These are phyloP conservation scores for Malus orientalis DNA, from an alignment of 306 rosid species.

Conservation along the genomic window DNA sequence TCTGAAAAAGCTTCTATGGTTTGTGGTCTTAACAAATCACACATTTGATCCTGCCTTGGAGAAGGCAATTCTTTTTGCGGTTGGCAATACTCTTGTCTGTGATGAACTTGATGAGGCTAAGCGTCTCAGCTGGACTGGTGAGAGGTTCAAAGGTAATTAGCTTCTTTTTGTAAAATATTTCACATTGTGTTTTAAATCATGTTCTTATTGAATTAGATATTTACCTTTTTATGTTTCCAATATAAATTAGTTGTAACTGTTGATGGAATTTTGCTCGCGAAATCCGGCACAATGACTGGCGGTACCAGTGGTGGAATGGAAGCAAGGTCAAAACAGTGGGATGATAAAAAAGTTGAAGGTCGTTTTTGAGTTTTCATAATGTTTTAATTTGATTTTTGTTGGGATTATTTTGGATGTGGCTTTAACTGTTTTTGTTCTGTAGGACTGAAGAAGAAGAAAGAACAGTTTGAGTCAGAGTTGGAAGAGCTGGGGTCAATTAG, in stretches of 20 bases:
- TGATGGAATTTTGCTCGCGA: constrained; percentile 88
- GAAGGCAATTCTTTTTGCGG: constrained; percentile 94
- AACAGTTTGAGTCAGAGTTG: constrained; percentile 73
- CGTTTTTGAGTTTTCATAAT: constrained; percentile 2
- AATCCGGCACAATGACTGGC: constrained; percentile 99
- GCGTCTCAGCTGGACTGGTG: constrained; percentile 91
- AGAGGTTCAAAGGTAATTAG: constrained; percentile 78
- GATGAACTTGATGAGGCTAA: constrained; percentile 93
- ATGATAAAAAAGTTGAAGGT: constrained; percentile 97
- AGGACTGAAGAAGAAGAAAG: constrained; percentile 74
- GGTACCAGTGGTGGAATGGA: constrained; percentile 99
- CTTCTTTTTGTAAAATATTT: background rate
- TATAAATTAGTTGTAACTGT: constrained; percentile 82
- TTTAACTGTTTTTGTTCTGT: constrained; percentile 20
- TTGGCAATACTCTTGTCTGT: constrained; percentile 96
- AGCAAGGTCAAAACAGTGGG: constrained; percentile 97
- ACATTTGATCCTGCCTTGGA: constrained; percentile 90
- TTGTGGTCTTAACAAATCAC: constrained; percentile 60
- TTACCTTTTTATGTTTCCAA: constrained; percentile 1
- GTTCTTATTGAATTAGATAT: background rate
- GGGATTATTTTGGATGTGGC: constrained; percentile 10
- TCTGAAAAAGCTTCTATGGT: constrained; percentile 9
- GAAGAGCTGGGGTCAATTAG: constrained; percentile 89
- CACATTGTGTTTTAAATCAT: background rate
- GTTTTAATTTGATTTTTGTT: background rate